These are phyloP conservation scores for Dichomitus squalens DNA, from an alignment of 1,284 basidiomycete species.

Conservation along the genomic window DNA sequence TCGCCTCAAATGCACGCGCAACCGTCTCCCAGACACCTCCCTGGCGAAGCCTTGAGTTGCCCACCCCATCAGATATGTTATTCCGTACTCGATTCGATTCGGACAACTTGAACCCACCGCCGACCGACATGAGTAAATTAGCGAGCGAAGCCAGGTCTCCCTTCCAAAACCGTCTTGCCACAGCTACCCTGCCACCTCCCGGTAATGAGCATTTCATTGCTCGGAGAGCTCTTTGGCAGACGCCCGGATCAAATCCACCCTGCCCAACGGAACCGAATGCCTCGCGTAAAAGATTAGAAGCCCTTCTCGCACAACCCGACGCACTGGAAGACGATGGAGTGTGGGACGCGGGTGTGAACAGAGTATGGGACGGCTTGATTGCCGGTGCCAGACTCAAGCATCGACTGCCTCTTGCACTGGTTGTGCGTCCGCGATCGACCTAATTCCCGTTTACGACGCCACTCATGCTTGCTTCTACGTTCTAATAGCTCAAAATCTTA, in stretches of 20 bases:
- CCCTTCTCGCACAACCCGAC: conserved; percentile 49
- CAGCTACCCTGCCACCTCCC: conserved; percentile 52
- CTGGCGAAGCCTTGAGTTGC: conserved; percentile 1
- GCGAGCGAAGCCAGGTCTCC: conserved; percentile 8
- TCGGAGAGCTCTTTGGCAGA: conserved; percentile 63
- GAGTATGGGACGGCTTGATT: conserved; percentile 63
- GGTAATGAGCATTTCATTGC: conserved; percentile 65
- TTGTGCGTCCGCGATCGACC: conserved; percentile 47
- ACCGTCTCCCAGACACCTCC: conserved; percentile 3
- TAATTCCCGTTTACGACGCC: not conserved
- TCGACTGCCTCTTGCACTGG: conserved; percentile 57
- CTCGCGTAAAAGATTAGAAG: conserved; percentile 53
- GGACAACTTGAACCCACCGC: conserved; percentile 2
- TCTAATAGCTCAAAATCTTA: conserved; percentile 63
- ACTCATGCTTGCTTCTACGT: conserved; percentile 1
- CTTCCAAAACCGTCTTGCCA: conserved; percentile 44
- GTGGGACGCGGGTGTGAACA: conserved; percentile 60
- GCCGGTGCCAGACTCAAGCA: conserved; percentile 59
- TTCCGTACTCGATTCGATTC: conserved; percentile 4
- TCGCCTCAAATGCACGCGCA: conserved; percentile 6
- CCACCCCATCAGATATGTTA: conserved; percentile 18
- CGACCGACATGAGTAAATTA: conserved; percentile 2
- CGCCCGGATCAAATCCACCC: conserved; percentile 23
- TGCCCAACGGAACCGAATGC: conserved; percentile 34
- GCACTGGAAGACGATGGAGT: conserved; percentile 51